Conservation (phyloP, 2,329 filamentous ascomycete species). For the Beauveria sp. region DNA sequence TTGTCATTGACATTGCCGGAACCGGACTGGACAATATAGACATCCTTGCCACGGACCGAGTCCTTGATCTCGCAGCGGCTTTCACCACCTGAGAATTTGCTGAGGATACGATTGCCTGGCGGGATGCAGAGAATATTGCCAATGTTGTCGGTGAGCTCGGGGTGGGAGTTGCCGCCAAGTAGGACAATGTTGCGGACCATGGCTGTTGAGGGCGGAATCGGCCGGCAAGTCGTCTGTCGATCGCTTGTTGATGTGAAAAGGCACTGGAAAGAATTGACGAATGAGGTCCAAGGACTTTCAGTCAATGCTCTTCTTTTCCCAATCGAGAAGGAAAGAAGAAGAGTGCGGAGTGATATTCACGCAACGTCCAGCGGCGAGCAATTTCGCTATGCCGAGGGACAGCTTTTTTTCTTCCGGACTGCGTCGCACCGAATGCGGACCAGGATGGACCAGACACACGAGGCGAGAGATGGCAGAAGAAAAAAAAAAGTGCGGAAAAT, state of each 20-base stretch:
- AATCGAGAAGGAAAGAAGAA: slow-evolving; percentile 1
- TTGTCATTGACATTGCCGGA: slow-evolving; percentile 92
- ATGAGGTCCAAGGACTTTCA: neutral
- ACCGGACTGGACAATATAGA: slow-evolving; percentile 95
- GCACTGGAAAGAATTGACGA: neutral
- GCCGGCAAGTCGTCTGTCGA: slow-evolving; percentile 1
- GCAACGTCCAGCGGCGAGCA: neutral
- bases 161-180: slow-evolving; percentile 88
- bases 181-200: slow-evolving; percentile 97
- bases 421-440: slow-evolving; percentile 7
- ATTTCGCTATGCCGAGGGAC: slow-evolving; percentile 4
- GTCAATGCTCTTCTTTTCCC: neutral
- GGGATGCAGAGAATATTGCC: slow-evolving; percentile 84
- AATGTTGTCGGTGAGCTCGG: slow-evolving; percentile 75
- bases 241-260: neutral
- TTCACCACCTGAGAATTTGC: slow-evolving; percentile 92
- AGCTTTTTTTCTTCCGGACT: slow-evolving; percentile 10
- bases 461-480: neutral
- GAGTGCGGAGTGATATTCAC: neutral
- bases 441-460: neutral
- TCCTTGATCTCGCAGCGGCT: slow-evolving; percentile 93
- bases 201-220: slow-evolving; percentile 18
- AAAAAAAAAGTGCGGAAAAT: neutral
- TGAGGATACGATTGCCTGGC: slow-evolving; percentile 73
- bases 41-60: slow-evolving; percentile 95